Conservation (phyloP, 257 asterid genomes). For the Eucommia ulmoides region DNA sequence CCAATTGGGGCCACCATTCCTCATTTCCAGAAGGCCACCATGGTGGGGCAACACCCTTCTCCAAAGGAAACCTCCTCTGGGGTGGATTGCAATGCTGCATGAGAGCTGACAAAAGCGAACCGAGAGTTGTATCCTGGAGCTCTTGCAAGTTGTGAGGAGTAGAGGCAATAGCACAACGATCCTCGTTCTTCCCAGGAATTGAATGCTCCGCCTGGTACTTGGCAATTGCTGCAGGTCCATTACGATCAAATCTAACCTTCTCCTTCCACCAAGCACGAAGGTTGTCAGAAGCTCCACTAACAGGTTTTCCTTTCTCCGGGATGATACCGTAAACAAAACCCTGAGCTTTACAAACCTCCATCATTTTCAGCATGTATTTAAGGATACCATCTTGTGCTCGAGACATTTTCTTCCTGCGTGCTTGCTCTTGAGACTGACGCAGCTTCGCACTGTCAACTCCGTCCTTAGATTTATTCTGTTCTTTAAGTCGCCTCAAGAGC, state of each 20-base stretch:
- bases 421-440: conserved; percentile 89
- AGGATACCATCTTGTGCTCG: conserved; percentile 91
- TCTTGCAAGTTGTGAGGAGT: conserved; percentile 78
- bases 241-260: conserved; percentile 68
- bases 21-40: conserved; percentile 91
- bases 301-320: conserved; percentile 93
- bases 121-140: conserved; percentile 84
- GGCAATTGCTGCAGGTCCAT: conserved; percentile 72
- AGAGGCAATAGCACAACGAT: conserved; percentile 30
- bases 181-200: conserved; percentile 35
- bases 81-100: conserved; percentile 96
- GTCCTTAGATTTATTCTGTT: conserved; percentile 51
- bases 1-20: conserved; percentile 86
- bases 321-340: conserved; percentile 90
- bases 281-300: conserved; percentile 80
- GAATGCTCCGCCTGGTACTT: conserved; percentile 49
- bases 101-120: conserved; percentile 67
- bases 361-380: conserved; percentile 87
- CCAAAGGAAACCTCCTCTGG: conserved; percentile 77
- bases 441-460: conserved; percentile 41
- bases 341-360: conserved; percentile 93
- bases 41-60: conserved; percentile 79
- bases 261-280: conserved; percentile 97
- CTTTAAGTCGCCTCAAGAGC: conserved; percentile 55
- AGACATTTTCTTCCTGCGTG: conserved; percentile 89